phyloP scores from a whole-genome alignment of 202 grass and related monocot species.

The Elaeis oleifera region DNA sequence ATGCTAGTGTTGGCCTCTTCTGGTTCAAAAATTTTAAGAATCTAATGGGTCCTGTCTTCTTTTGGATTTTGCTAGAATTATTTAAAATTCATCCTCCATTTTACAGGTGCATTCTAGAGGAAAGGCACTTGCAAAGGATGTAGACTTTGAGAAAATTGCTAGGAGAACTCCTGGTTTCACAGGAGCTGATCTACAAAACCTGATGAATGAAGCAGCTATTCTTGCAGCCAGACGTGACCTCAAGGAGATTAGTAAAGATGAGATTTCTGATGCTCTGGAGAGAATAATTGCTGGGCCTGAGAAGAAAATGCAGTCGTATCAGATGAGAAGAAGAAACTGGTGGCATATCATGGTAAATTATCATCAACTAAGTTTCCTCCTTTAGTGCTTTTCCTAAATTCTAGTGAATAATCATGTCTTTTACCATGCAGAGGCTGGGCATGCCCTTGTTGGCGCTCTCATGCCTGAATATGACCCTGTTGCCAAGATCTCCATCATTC shows the following conservation, averaged over 20 bases:
- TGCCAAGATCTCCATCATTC: constrained; percentile 98
- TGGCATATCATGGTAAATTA: constrained; percentile 81
- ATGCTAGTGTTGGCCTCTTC: too few species aligned
- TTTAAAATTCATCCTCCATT: neutral
- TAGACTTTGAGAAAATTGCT: constrained; percentile 93
- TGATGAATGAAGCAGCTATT: constrained; percentile 99
- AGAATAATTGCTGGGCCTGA: constrained; percentile 97
- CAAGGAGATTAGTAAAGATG: constrained; percentile 99
- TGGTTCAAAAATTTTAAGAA: too few species aligned
- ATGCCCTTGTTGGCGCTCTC: constrained; percentile 91
- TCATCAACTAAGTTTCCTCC: neutral
- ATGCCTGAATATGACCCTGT: constrained; percentile 98
- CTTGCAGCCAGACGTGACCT: constrained; percentile 87
- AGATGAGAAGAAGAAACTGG: constrained; percentile 84
- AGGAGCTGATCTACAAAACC: constrained; percentile 91
- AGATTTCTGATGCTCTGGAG: constrained; percentile 95
- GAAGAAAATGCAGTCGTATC: constrained; percentile 99
- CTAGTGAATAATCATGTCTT: constrained; percentile 4
- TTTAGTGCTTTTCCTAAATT: neutral
- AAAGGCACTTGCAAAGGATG: constrained; percentile 86
- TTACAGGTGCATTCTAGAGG: constrained; percentile 92
- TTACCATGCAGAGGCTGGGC: constrained; percentile 69
- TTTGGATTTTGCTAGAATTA: too few species aligned
- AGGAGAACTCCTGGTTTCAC: constrained; percentile 96
- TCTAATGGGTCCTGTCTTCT: too few species aligned